A percentile compares a stretch with the other conserved stretches of the same genome.
Conservation (phyloP, 176 grass and related monocot genomes). For the Triticum aestivum region DNA sequence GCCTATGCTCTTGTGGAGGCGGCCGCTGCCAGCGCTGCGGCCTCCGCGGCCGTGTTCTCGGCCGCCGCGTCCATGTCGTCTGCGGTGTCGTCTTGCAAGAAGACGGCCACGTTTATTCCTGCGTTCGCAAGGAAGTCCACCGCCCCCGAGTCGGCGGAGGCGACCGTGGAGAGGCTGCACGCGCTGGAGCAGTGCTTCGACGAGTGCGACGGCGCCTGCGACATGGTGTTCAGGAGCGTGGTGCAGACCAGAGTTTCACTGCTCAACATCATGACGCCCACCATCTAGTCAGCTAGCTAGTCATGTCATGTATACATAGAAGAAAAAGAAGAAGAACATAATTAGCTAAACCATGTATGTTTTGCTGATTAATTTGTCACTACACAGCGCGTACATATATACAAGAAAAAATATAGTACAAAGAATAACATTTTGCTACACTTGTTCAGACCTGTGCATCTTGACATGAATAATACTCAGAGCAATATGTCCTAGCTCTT, state of each 20-base stretch:
- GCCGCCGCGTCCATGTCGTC: conserved; percentile 7
- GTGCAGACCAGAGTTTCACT: conserved; percentile 41
- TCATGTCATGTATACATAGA: not conserved
- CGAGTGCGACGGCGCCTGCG: conserved; percentile 31
- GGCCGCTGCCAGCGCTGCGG: not conserved
- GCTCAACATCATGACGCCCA: conserved; percentile 61
- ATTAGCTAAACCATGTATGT: not conserved
- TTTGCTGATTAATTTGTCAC: too few relatives aligned
- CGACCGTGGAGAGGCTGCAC: conserved; percentile 6
- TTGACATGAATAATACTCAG: too few relatives aligned
- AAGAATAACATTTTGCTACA: not conserved
- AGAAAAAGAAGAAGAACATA: not conserved
- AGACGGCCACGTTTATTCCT: not conserved
- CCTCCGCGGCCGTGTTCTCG: conserved; percentile 32
- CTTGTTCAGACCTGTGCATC: not conserved
- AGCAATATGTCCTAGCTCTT: not conserved
- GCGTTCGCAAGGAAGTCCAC: conserved; percentile 11
- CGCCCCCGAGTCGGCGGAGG: not conserved
- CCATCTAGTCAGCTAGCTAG: conserved; percentile 12
- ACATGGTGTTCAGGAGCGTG: conserved; percentile 43
- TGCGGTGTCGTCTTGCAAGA: not conserved
- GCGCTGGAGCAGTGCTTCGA: conserved; percentile 28
- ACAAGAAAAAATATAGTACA: not conserved
- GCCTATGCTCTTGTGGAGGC: conserved; percentile 28
- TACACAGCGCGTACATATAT: not conserved